Percentiles rank a stretch among this genome's conserved stretches.
Conservation (phyloP, 192 early-diverging fungal genomes). For the Backusella morwellensis region DNA sequence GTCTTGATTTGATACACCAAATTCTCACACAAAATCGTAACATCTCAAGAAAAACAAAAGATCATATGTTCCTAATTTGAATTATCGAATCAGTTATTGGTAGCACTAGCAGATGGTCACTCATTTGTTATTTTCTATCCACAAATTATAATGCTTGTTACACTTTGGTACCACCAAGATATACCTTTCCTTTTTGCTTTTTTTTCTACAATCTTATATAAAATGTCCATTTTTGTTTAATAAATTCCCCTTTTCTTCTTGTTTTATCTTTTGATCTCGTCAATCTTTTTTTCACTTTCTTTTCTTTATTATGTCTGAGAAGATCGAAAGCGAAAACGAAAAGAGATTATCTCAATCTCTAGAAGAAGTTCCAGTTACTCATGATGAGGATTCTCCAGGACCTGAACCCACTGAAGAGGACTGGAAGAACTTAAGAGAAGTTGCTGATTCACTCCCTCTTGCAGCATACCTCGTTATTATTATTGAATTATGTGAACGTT, state of each 20-base stretch:
- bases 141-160: background rate
- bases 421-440: slow-evolving; percentile 48
- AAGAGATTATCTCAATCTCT: background rate
- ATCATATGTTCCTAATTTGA: slow-evolving; percentile 8
- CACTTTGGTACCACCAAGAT: background rate
- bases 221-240: background rate
- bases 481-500: slow-evolving; percentile 64
- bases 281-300: background rate
- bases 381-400: slow-evolving; percentile 38
- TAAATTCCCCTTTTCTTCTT: background rate
- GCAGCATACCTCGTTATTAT: slow-evolving; percentile 53
- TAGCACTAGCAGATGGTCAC: background rate
- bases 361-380: background rate
- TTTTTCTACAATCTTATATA: slow-evolving; percentile 2
- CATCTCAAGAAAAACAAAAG: background rate
- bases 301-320: slow-evolving; percentile 21
- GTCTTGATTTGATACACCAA: background rate
- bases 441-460: slow-evolving; percentile 56
- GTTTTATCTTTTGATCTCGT: background rate
- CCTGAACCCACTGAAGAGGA: slow-evolving; percentile 61
- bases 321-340: slow-evolving; percentile 11
- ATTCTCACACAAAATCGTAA: slow-evolving; percentile 6
- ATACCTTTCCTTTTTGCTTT: background rate
- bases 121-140: background rate
- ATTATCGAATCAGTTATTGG: background rate